phyloP scores from a whole-genome alignment of 2,329 filamentous ascomycete species.

The Botrytis aclada region DNA sequence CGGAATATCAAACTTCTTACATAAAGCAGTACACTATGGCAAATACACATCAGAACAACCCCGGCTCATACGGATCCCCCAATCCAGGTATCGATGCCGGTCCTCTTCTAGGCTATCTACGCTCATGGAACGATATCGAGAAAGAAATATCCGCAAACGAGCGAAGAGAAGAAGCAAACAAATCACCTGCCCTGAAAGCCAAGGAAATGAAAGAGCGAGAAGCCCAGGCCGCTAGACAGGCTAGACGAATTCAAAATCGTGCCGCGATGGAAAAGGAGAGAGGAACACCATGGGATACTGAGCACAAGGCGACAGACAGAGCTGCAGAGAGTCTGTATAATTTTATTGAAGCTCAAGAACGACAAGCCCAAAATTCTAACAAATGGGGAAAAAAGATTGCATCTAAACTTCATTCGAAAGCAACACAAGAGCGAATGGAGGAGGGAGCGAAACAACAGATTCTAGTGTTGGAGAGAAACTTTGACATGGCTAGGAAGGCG shows the following conservation, averaged over 20 bases:
- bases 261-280: neutral
- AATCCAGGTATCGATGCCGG: neutral
- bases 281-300: neutral
- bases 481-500: neutral
- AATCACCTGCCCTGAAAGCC: neutral
- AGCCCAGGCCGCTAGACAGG: neutral
- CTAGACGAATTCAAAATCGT: neutral
- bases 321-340: neutral
- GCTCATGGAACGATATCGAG: neutral
- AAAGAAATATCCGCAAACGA: rapidly evolving
- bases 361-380: neutral
- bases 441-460: neutral
- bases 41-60: neutral
- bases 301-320: neutral
- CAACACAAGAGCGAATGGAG: neutral
- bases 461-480: neutral
- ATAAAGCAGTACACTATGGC: neutral
- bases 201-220: neutral
- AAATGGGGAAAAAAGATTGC: neutral
- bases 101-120: neutral
- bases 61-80: too few relatives aligned
- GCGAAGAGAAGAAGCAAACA: neutral
- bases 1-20: neutral
- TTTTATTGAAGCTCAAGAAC: rapidly evolving
- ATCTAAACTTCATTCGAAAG: neutral